Conservation (phyloP, 352 stramenopile species). For the Pythium aphanidermatum region DNA sequence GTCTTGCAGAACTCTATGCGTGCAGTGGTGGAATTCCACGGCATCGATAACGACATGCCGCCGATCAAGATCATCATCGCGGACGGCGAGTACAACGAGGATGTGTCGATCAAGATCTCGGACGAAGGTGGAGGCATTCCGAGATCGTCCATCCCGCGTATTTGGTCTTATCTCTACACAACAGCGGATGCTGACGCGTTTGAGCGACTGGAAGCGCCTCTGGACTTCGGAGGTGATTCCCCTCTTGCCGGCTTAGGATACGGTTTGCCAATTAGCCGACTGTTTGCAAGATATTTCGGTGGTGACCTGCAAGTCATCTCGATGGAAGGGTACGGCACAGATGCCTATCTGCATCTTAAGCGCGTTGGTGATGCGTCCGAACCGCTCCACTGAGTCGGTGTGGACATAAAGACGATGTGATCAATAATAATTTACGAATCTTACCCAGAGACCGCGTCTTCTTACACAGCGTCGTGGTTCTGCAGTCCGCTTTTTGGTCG, state of each 20-base stretch:
- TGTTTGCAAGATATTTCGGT: constrained; percentile 99
- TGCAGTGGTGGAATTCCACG: constrained; percentile 97
- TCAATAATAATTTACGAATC: constrained; percentile 19
- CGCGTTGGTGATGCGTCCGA: constrained; percentile 88
- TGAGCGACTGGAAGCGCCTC: constrained; percentile 82
- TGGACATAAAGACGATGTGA: constrained; percentile 6
- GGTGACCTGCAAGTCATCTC: constrained; percentile 99
- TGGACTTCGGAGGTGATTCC: constrained; percentile 84
- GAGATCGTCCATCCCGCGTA: constrained; percentile 95
- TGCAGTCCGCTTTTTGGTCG: constrained; percentile 35
- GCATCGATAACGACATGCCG: constrained; percentile 96
- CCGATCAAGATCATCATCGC: constrained; percentile 99
- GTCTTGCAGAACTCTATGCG: constrained; percentile 94
- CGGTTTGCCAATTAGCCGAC: constrained; percentile 92
- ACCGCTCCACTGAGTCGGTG: constrained; percentile 54
- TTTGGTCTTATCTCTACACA: constrained; percentile 99
- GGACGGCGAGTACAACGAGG: constrained; percentile 98
- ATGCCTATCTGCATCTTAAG: constrained; percentile 95
- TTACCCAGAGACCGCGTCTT: background rate
- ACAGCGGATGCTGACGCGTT: constrained; percentile 95
- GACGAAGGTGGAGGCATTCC: constrained; percentile 99
- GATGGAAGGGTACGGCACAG: constrained; percentile 99
- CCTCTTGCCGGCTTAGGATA: constrained; percentile 96
- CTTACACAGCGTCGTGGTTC: background rate
- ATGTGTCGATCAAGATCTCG: constrained; percentile 99